phyloP scores from a whole-genome alignment of 73 alveolate species.

The Effrenium voratum region DNA sequence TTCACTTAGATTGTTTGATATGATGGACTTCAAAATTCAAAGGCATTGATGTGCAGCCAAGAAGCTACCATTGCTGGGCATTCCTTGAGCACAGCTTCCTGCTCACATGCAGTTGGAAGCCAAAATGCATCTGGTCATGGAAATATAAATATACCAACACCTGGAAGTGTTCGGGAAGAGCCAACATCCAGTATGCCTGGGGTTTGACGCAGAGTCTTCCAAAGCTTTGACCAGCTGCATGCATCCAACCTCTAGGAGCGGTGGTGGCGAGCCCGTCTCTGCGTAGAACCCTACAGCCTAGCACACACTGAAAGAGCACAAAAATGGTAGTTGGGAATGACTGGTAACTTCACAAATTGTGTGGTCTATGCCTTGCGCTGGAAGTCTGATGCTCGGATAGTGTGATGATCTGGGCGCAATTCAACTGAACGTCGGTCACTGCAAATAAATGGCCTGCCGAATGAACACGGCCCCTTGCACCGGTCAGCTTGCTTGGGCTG shows the following conservation, averaged over 20 bases:
- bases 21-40: background rate
- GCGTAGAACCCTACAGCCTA: constrained; percentile 50
- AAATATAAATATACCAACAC: background rate
- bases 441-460: background rate
- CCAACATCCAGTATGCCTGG: constrained; percentile 75
- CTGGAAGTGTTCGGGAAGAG: constrained; percentile 92
- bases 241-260: constrained; percentile 43
- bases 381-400: constrained; percentile 90
- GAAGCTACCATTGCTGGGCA: constrained; percentile 78
- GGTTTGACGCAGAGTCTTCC: background rate
- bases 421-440: too few relatives aligned
- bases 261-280: constrained; percentile 54
- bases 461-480: background rate
- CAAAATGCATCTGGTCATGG: background rate
- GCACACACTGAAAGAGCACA: background rate
- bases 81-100: constrained; percentile 87
- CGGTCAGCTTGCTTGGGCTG: background rate
- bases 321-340: background rate
- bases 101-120: background rate
- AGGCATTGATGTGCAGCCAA: background rate
- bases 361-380: constrained; percentile 68
- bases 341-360: too few relatives aligned
- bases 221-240: background rate
- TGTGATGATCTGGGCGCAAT: constrained; percentile 46
- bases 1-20: background rate